A percentile compares a stretch with the other conserved stretches of the same genome.
Conservation (phyloP, 768 basidiomycete genomes). For the Phylloporus scabripes region DNA sequence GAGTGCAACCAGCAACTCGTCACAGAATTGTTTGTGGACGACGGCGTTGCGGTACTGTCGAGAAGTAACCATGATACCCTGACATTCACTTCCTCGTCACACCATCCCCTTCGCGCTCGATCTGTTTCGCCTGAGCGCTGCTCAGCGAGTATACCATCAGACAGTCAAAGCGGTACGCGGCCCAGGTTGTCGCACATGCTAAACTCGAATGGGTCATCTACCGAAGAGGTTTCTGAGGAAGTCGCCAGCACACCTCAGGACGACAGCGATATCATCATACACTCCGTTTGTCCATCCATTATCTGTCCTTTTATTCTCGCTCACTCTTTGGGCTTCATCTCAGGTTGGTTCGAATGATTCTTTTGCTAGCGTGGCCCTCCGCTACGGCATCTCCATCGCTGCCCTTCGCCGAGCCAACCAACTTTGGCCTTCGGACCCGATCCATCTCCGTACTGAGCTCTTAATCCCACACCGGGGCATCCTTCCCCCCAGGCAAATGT, state of each 20-base stretch:
- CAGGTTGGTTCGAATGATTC: constrained; percentile 75
- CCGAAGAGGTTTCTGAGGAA: neutral
- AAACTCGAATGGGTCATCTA: neutral
- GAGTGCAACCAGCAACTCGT: constrained; percentile 22
- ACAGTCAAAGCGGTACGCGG: constrained; percentile 1
- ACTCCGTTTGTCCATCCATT: constrained; percentile 15
- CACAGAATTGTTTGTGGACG: constrained; percentile 11
- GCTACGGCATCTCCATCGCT: constrained; percentile 80
- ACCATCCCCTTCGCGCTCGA: constrained; percentile 16
- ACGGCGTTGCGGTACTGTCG: neutral
- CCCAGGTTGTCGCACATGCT: constrained; percentile 6
- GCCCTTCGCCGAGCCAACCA: constrained; percentile 86
- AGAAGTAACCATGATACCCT: neutral
- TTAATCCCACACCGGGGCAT: constrained; percentile 54
- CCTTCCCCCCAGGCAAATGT: constrained; percentile 4
- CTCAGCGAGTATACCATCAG: neutral
- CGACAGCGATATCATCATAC: constrained; percentile 6
- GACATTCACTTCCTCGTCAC: neutral
- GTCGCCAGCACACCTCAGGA: neutral
- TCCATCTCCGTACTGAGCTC: constrained; percentile 79
- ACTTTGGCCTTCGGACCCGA: constrained; percentile 88
- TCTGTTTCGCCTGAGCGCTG: constrained; percentile 5
- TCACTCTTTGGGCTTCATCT: neutral
- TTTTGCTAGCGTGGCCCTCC: constrained; percentile 80
- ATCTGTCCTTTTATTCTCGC: neutral